A percentile compares a stretch with the other conserved stretches of the same genome.
These are phyloP conservation scores for Mollisiaceae sp. DNA, from an alignment of 2,329 filamentous ascomycete species.

Conservation along the genomic window DNA sequence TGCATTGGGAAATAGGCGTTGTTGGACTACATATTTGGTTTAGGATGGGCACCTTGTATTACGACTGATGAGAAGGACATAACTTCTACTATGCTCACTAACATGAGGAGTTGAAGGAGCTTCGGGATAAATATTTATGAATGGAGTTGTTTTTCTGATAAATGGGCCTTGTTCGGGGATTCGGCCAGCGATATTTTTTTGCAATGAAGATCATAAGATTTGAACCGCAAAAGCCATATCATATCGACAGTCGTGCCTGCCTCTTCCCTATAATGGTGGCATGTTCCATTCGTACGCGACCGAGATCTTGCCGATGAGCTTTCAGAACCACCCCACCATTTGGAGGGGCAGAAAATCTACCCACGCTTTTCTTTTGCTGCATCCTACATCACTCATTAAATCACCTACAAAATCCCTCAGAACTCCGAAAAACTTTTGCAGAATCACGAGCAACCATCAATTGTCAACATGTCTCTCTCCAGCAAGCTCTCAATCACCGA, in stretches of 20 bases:
- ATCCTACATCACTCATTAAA: conserved; percentile 24
- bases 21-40: conserved; percentile 12
- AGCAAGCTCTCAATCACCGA: conserved; percentile 98
- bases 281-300: neutral
- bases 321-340: conserved; percentile 31
- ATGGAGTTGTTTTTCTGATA: conserved; percentile 2
- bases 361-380: conserved; percentile 31
- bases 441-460: conserved; percentile 16
- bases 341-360: conserved; percentile 34
- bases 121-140: conserved; percentile 11
- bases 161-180: conserved; percentile 1
- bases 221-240: neutral
- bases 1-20: conserved; percentile 28
- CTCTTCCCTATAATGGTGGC: conserved; percentile 2
- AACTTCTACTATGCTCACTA: neutral
- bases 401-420: conserved; percentile 27
- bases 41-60: conserved; percentile 6
- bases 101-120: neutral
- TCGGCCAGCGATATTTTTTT: neutral
- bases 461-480: conserved; percentile 85
- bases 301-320: neutral
- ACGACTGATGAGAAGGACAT: conserved; percentile 11
- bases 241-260: neutral
- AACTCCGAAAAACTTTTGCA: conserved; percentile 13
- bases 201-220: conserved; percentile 1